Conservation (phyloP, 768 basidiomycete genomes). For the Lactarius sanguifluus region DNA sequence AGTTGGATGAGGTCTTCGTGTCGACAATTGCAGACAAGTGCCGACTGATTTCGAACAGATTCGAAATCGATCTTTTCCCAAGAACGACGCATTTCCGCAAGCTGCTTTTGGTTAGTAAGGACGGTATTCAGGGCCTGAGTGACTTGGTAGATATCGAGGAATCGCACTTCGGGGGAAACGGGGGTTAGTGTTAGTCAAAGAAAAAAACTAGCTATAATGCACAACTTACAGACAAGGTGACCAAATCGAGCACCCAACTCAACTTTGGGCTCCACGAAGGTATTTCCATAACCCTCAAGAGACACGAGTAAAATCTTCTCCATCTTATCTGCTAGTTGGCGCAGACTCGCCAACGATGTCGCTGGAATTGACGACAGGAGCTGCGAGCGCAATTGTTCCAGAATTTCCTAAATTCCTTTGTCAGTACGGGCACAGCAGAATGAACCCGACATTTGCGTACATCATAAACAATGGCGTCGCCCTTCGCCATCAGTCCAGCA, state of each 20-base stretch:
- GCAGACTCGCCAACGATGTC: conserved; percentile 64
- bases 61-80: conserved; percentile 91
- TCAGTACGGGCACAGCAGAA: conserved; percentile 19
- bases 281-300: conserved; percentile 79
- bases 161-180: conserved; percentile 60
- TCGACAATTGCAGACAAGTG: conserved; percentile 88
- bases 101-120: conserved; percentile 81
- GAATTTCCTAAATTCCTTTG: conserved; percentile 63
- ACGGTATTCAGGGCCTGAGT: conserved; percentile 89
- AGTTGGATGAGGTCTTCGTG: conserved; percentile 86
- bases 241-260: conserved; percentile 89
- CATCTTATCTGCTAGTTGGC: conserved; percentile 87
- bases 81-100: conserved; percentile 81
- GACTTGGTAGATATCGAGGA: conserved; percentile 90
- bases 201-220: background rate
- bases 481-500: conserved; percentile 84
- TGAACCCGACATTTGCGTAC: conserved; percentile 49
- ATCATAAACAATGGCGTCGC: conserved; percentile 88
- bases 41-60: conserved; percentile 89
- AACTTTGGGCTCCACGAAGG: conserved; percentile 89
- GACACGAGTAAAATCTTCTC: conserved; percentile 84
- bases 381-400: conserved; percentile 81
- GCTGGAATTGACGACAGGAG: conserved; percentile 77
- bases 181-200: conserved; percentile 29
- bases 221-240: conserved; percentile 77